Percentiles rank a stretch among this genome's conserved stretches.
Conservation (phyloP, 164 flowering plant species). For the Vitis vinifera region ASM3070453v1 NC_081814.1:6569001-6569500, state of each 20-base stretch:
- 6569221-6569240: slow-evolving; percentile 55
- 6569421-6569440: slow-evolving; percentile 76
- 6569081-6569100: slow-evolving; percentile 80
- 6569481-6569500: slow-evolving; percentile 61
- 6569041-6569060: slow-evolving; percentile 62
- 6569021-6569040: slow-evolving; percentile 65
- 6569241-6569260: slow-evolving; percentile 66
- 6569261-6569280: slow-evolving; percentile 85
- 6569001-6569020: slow-evolving; percentile 64
- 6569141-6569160: slow-evolving; percentile 55
- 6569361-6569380: slow-evolving; percentile 65
- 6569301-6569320: slow-evolving; percentile 75
- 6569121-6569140: slow-evolving; percentile 82
- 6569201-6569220: slow-evolving; percentile 82
- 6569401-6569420: slow-evolving; percentile 67
- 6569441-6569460: slow-evolving; percentile 35
- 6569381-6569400: slow-evolving; percentile 69
- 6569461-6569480: slow-evolving; percentile 52
- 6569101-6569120: slow-evolving; percentile 85
- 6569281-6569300: slow-evolving; percentile 76
- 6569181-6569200: slow-evolving; percentile 91
- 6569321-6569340: slow-evolving; percentile 64
- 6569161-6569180: slow-evolving; percentile 65
- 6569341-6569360: slow-evolving; percentile 43
- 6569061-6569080: slow-evolving; percentile 59